These are phyloP conservation scores for Nannochloris sp. DNA, from an alignment of 139 green algal genomes.

Conservation along the genomic window DNA sequence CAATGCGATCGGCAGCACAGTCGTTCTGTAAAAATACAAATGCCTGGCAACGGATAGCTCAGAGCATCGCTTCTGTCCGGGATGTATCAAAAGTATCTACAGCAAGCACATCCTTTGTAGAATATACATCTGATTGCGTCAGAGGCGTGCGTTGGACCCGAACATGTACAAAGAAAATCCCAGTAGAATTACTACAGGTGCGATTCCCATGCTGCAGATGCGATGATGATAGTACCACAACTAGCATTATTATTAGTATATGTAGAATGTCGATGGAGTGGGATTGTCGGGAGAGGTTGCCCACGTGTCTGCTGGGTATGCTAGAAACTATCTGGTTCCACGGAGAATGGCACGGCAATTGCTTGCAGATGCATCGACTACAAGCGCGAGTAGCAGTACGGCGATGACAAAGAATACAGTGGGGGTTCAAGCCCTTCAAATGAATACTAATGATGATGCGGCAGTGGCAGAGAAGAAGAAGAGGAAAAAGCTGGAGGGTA, in stretches of 20 bases:
- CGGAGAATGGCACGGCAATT: slow-evolving; percentile 3
- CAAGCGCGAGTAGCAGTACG: no score
- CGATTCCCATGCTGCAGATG: no score
- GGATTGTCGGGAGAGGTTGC: slow-evolving; percentile 6
- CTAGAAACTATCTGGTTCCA: slow-evolving; percentile 25
- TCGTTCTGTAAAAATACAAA: no score
- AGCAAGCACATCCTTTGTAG: background rate
- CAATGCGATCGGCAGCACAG: no score
- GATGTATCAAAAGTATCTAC: no score
- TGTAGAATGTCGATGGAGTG: slow-evolving; percentile 22
- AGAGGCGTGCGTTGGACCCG: no score
- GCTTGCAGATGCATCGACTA: background rate
- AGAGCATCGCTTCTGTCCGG: no score
- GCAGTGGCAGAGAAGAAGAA: background rate
- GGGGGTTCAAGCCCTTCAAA: background rate
- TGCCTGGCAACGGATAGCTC: no score
- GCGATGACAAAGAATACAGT: background rate
- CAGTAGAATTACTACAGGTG: no score
- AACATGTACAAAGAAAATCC: no score
- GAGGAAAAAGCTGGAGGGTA: background rate
- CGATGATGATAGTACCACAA: no score
- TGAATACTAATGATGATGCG: background rate
- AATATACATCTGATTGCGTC: background rate
- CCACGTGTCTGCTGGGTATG: slow-evolving; percentile 18
- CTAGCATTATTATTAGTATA: no score